phyloP scores from a whole-genome alignment of 305 asterid genomes.

The Stenogyne calaminthoides region DNA sequence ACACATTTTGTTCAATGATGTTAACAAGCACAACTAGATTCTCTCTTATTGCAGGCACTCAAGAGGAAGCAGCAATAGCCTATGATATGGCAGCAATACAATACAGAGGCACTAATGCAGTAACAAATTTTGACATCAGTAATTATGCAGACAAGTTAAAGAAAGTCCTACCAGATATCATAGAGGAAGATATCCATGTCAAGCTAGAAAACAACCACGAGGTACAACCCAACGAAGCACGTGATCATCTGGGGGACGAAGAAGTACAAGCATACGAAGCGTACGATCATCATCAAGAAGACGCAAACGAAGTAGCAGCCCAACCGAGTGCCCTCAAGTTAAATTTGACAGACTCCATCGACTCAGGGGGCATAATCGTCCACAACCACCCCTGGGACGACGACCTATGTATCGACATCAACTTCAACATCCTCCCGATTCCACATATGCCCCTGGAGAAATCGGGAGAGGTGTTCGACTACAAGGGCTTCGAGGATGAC shows the following conservation, averaged over 20 bases:
- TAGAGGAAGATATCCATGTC: constrained; percentile 34
- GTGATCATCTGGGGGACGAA: neutral
- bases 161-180: constrained; percentile 30
- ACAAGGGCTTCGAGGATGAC: constrained; percentile 67
- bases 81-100: constrained; percentile 92
- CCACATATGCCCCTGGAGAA: constrained; percentile 52
- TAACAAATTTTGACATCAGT: constrained; percentile 89
- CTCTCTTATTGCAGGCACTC: constrained; percentile 58
- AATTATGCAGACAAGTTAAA: constrained; percentile 54
- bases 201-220: constrained; percentile 31
- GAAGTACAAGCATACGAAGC: constrained; percentile 31
- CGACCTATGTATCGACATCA: constrained; percentile 48
- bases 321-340: constrained; percentile 29
- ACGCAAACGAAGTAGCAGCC: constrained; percentile 3
- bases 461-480: constrained; percentile 49
- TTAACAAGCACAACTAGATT: neutral
- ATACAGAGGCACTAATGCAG: constrained; percentile 76
- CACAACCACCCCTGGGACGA: constrained; percentile 68
- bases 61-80: constrained; percentile 96
- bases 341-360: constrained; percentile 30
- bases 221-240: constrained; percentile 30
- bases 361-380: constrained; percentile 28
- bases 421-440: constrained; percentile 41
- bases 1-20: neutral
- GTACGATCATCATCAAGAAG: constrained; percentile 23